Conservation (phyloP, 129 eudicot species). For the Lonicera japonica region DNA sequence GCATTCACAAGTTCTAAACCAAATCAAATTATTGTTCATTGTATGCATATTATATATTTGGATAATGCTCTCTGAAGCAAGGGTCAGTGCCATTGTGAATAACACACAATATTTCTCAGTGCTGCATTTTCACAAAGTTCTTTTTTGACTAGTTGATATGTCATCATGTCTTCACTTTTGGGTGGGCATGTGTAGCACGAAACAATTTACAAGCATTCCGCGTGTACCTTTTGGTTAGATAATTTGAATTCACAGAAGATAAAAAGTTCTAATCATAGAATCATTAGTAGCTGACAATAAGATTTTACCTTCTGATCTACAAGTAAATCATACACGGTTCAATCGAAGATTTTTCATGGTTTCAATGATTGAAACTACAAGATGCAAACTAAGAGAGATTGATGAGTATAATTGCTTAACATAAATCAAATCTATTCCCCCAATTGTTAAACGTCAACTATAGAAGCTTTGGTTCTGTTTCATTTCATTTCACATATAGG, state of each 20-base stretch:
- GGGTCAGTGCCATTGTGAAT: background rate
- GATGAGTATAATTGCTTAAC: no score
- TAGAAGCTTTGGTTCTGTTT: background rate
- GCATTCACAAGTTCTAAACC: background rate
- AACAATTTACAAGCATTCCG: no score
- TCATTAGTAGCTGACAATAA: no score
- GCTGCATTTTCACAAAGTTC: constrained; percentile 1
- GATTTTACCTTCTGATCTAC: background rate
- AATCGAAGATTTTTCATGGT: background rate
- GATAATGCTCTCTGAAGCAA: background rate
- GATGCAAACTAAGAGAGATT: background rate
- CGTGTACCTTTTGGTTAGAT: background rate
- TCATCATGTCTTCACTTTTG: constrained; percentile 1
- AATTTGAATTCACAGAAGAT: no score
- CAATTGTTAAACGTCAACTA: background rate
- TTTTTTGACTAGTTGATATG: background rate
- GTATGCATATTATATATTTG: no score
- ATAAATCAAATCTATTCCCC: no score
- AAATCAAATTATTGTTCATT: background rate
- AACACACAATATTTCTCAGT: background rate
- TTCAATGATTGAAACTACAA: background rate
- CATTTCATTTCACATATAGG: background rate
- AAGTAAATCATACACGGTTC: background rate
- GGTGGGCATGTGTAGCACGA: background rate
- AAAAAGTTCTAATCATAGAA: no score